Conservation (phyloP, 2,329 filamentous ascomycete genomes). For the Dactylellina cionopaga region DNA sequence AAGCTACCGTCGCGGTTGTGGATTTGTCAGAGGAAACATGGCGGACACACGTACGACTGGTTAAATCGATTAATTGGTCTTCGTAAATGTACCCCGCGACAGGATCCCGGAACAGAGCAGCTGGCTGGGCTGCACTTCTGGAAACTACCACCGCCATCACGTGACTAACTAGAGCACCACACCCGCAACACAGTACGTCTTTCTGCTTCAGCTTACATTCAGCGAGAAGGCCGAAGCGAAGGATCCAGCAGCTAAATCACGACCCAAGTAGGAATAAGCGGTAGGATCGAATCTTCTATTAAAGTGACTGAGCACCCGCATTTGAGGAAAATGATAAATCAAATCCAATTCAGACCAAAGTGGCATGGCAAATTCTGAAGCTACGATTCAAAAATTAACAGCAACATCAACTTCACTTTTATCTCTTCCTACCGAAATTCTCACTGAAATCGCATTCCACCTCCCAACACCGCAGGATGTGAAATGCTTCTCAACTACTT, state of each 20-base stretch:
- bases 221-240: not conserved
- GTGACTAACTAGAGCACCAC: too few relatives aligned
- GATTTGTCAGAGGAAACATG: constrained; percentile 36
- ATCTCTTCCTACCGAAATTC: not conserved
- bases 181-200: not conserved
- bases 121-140: not conserved
- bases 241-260: too few relatives aligned
- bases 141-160: not conserved
- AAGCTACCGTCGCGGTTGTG: constrained; percentile 24
- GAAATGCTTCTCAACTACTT: not conserved
- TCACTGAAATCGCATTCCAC: constrained; percentile 2
- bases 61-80: not conserved
- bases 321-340: too few relatives aligned
- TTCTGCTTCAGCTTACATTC: not conserved
- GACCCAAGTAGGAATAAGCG: too few relatives aligned
- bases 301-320: too few relatives aligned
- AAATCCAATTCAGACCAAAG: too few relatives aligned
- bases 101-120: constrained; percentile 11
- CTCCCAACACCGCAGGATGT: constrained; percentile 1
- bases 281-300: too few relatives aligned
- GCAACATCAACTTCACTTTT: too few relatives aligned
- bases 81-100: constrained; percentile 13
- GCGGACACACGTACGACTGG: constrained; percentile 13
- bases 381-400: too few relatives aligned
- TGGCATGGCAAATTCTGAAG: too few relatives aligned